phyloP scores from a whole-genome alignment of 177 flowering plant genomes.

The Telopea speciosissima region DNA sequence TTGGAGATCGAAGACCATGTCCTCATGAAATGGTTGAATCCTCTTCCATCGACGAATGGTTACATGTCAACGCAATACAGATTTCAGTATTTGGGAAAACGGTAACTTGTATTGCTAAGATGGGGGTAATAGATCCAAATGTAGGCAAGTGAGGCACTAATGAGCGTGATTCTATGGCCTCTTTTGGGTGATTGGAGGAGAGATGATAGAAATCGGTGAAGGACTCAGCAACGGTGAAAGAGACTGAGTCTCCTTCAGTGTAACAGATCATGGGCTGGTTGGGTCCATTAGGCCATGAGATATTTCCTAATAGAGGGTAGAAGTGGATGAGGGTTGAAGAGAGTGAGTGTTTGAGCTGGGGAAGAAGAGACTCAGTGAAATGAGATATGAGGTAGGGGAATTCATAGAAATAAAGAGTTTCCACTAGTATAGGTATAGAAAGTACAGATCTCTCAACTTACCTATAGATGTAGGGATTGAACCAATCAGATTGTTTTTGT shows the following conservation, averaged over 20 bases:
- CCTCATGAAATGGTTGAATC: not conserved
- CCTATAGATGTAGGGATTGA: no score
- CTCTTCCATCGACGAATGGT: not conserved
- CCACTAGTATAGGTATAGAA: no score
- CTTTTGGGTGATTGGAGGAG: not conserved
- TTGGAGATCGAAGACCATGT: not conserved
- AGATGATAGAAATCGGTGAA: not conserved
- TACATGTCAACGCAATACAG: not conserved
- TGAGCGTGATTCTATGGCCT: not conserved
- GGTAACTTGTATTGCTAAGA: not conserved
- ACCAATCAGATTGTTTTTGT: no score
- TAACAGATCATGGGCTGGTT: no score
- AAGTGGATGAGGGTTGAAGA: no score
- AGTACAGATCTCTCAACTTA: no score
- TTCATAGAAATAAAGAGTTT: no score
- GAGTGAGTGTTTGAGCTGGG: no score
- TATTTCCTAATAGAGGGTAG: no score
- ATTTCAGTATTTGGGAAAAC: not conserved
- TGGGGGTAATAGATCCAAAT: not conserved
- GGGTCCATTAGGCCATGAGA: no score
- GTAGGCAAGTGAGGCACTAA: not conserved
- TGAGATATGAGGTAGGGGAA: no score
- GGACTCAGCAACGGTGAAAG: not conserved
- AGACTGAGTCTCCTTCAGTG: not conserved
- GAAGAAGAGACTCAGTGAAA: no score